phyloP scores from a whole-genome alignment of 768 basidiomycete genomes.

The Mycena galopus region DNA sequence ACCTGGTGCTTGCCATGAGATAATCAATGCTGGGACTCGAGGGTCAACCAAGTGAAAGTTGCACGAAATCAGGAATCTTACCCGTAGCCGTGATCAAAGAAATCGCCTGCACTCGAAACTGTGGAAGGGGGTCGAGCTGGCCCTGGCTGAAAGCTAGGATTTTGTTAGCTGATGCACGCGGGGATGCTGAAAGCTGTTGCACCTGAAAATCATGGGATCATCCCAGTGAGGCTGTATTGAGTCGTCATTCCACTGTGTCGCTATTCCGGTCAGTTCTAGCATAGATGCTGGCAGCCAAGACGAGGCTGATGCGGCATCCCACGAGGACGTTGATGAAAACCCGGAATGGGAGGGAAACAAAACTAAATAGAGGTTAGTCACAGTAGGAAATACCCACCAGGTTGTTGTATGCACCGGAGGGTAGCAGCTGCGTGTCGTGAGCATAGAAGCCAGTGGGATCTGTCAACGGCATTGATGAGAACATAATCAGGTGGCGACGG shows the following conservation, averaged over 20 bases:
- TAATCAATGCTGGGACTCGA: background rate
- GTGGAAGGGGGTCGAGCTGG: background rate
- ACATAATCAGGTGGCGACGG: constrained; percentile 7
- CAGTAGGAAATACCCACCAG: background rate
- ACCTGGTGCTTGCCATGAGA: background rate
- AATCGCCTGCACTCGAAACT: background rate
- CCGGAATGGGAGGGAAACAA: constrained; percentile 9
- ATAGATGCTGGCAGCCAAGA: background rate
- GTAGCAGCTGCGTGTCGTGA: background rate
- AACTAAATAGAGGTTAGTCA: constrained; percentile 2
- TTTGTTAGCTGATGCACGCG: background rate
- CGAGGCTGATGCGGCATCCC: background rate
- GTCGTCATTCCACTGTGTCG: background rate
- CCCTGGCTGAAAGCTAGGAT: constrained; percentile 5
- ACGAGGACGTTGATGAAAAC: background rate
- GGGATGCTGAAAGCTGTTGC: background rate
- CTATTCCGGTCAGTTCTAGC: background rate
- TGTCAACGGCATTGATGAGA: background rate
- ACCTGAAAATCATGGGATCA: constrained; percentile 3
- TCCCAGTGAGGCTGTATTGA: constrained; percentile 10
- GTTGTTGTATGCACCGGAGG: background rate
- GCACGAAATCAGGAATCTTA: background rate
- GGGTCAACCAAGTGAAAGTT: background rate
- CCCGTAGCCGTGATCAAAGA: background rate
- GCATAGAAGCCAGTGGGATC: background rate